These are phyloP conservation scores for Elsinoe perseae DNA, from an alignment of 2,329 filamentous ascomycete species.

Conservation along the genomic window DNA sequence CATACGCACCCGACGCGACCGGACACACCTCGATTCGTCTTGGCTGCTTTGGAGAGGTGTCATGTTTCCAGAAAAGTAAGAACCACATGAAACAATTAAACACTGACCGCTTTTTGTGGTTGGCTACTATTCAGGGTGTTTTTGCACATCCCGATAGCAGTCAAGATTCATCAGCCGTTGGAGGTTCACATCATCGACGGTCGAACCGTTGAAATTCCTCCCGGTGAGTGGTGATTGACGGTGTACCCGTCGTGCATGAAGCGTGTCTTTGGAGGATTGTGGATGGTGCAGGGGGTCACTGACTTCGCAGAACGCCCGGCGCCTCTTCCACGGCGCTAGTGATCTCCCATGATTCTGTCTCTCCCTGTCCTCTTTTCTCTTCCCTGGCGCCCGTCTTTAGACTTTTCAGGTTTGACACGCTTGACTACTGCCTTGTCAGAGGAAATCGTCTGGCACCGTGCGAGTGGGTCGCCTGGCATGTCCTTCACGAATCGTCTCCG, in stretches of 20 bases:
- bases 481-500: background rate
- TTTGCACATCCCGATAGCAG: background rate
- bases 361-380: background rate
- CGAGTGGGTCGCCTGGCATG: slow-evolving; percentile 7
- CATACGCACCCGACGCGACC: slow-evolving; percentile 1
- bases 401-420: slow-evolving; percentile 7
- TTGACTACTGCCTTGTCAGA: background rate
- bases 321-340: slow-evolving; percentile 3
- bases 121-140: background rate
- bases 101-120: background rate
- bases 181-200: slow-evolving; percentile 4
- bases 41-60: background rate
- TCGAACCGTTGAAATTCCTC: background rate
- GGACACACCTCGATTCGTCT: background rate
- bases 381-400: slow-evolving; percentile 3
- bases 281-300: slow-evolving; percentile 9
- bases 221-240: slow-evolving; percentile 7
- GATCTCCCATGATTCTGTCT: background rate
- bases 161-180: background rate
- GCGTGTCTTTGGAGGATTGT: background rate
- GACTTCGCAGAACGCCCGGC: slow-evolving; percentile 5
- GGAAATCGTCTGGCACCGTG: background rate
- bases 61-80: slow-evolving; percentile 2
- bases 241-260: slow-evolving; percentile 10
- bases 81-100: background rate